phyloP scores from a whole-genome alignment of 148 eudicot species.

The Diospyros kaki region DNA sequence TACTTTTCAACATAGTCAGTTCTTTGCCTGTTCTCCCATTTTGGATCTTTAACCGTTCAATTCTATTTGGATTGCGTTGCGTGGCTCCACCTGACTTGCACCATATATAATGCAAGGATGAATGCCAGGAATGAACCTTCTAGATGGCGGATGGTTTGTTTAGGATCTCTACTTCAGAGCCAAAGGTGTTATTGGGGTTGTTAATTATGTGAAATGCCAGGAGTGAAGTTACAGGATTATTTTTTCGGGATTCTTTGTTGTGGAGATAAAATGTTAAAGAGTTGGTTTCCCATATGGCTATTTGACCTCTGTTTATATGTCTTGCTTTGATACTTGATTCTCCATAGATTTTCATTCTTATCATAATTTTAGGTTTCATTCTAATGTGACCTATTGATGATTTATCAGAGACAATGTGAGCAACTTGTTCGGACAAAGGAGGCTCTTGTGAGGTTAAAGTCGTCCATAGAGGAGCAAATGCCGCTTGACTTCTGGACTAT shows the following conservation, averaged over 20 bases:
- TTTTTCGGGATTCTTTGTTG: too few species aligned
- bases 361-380: neutral
- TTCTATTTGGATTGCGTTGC: neutral
- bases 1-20: neutral
- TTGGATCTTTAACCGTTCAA: neutral
- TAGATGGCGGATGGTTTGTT: neutral
- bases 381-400: neutral
- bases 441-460: constrained; percentile 63
- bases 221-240: too few species aligned
- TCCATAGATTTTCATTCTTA: neutral
- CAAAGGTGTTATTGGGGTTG: neutral
- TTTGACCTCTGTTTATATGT: neutral
- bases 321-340: neutral
- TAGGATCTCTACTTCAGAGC: neutral
- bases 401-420: constrained; percentile 81
- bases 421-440: constrained; percentile 88
- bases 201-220: neutral
- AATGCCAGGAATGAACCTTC: neutral
- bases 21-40: neutral
- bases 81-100: neutral
- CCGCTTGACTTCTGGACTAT: constrained; percentile 93
- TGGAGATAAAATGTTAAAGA: too few species aligned
- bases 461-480: constrained; percentile 64
- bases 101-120: neutral
- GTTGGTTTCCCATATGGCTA: too few species aligned